A percentile compares a stretch with the other conserved stretches of the same genome.
Evolutionary conservation across 148 eudicot species (phyloP).

Genomic region (Silene conica): DNA sequence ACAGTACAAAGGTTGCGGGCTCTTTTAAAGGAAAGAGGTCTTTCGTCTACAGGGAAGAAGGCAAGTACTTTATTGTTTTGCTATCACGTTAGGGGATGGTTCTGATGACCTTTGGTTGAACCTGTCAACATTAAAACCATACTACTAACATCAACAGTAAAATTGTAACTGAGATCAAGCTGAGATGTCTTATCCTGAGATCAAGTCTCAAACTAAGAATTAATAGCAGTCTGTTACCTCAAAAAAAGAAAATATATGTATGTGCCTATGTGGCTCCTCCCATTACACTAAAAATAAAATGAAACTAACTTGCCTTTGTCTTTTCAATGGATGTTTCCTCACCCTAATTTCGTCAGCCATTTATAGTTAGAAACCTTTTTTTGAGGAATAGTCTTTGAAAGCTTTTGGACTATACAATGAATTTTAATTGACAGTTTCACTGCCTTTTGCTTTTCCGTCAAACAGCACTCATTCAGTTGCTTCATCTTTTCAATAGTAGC

Average conservation of each 20-base stretch:
- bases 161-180: not conserved
- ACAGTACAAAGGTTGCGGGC: constrained; percentile 80
- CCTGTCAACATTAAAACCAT: not conserved
- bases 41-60: constrained; percentile 70
- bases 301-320: not conserved
- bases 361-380: no score
- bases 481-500: not conserved
- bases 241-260: not conserved
- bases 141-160: not conserved
- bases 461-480: no score
- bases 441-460: no score
- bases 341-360: not conserved
- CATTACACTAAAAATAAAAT: not conserved
- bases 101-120: not conserved
- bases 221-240: not conserved
- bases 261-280: no score
- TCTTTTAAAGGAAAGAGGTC: constrained; percentile 75
- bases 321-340: not conserved
- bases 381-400: no score
- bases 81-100: not conserved
- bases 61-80: constrained; percentile 39
- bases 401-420: not conserved
- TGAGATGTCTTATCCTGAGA: not conserved
- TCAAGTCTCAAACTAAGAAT: not conserved
- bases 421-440: no score